Base-by-base conservation (phyloP, 2,329 filamentous ascomycete species). In the Pseudogymnoascus sp. region DNA sequence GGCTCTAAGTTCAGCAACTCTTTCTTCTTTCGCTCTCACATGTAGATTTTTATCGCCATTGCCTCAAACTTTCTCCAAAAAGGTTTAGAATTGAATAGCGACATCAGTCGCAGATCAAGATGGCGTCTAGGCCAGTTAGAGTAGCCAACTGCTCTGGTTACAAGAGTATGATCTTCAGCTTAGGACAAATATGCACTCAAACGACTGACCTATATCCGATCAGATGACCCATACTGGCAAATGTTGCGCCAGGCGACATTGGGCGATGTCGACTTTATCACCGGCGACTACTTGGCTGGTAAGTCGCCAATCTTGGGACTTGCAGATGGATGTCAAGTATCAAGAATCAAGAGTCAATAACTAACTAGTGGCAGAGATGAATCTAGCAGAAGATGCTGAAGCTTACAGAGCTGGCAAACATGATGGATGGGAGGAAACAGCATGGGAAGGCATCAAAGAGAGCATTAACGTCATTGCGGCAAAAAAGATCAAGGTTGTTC, bases 251-350 rank as follows among this genome's bases (percentile, higher is more conserved):
- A 69, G 61, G 68, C 66, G 3, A 63, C 38, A 11, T 11, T 40
- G 28, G 67, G 68, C 25, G 63, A 66, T 25, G 72, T 78, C 9
- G 81, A 84, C 66, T 79, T 83, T 16, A 81, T 84, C 56, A 83
- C 79, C 0, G 80, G 81, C 9, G 82, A 84, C 65, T 83, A 81
- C 66, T 75, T 82, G 38, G 77, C 78, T 31, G 28, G 28, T 31
- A 9, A 8, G 78, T 77, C 21, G 21, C 21, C 21, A 23, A 23
- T 23, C 21, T 23, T 23, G 21, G 21, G 21, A 23, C 21, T 23
- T 23, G 21, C 21, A 23, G 21, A 23, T 23, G 21, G 3, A 23
- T 23, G 21, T 23, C 21, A 23, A 23, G 21, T 23, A 23, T 23
- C 21, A 23, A 23, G 21, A 23, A 23, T 23, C 21, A 23, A 23